Percentiles rank a stretch among this genome's conserved stretches.
Evolutionary conservation across 306 rosid genomes (phyloP).

Genomic region (Ochetophila trinervis): DNA sequence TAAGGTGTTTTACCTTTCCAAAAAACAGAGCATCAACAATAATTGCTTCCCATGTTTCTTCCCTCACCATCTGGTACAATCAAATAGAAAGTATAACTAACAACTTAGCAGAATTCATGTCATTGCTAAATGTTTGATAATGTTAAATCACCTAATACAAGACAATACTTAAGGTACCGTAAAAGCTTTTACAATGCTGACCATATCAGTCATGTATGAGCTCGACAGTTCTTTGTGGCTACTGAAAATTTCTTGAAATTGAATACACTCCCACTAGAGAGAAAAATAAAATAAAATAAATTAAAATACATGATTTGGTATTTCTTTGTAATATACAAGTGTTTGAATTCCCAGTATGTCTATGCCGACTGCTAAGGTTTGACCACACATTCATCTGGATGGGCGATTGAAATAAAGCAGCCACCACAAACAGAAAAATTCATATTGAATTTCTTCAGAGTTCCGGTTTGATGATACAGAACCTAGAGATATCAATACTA

Average conservation of each 20-base stretch:
- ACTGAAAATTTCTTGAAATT: too few relatives aligned
- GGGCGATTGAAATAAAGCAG: too few relatives aligned
- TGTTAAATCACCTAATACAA: neutral
- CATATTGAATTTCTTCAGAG: neutral
- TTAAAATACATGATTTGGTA: too few relatives aligned
- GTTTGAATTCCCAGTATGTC: neutral
- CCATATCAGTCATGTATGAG: too few relatives aligned
- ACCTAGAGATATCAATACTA: neutral
- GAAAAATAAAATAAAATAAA: too few relatives aligned
- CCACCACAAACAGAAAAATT: too few relatives aligned
- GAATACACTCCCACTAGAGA: too few relatives aligned
- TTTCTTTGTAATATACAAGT: neutral
- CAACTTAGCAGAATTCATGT: neutral
- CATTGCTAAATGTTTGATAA: neutral
- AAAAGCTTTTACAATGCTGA: too few relatives aligned
- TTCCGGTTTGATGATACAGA: neutral
- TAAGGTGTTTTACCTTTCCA: constrained; percentile 56
- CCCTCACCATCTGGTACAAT: constrained; percentile 56
- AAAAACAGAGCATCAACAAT: constrained; percentile 61
- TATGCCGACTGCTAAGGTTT: neutral
- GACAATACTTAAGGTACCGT: neutral
- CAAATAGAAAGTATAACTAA: constrained; percentile 1
- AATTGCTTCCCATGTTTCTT: constrained; percentile 82
- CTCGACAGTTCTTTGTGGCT: too few relatives aligned
- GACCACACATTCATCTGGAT: too few relatives aligned